phyloP scores from a whole-genome alignment of 2,329 filamentous ascomycete species.

The Phialophora macrospora region DNA sequence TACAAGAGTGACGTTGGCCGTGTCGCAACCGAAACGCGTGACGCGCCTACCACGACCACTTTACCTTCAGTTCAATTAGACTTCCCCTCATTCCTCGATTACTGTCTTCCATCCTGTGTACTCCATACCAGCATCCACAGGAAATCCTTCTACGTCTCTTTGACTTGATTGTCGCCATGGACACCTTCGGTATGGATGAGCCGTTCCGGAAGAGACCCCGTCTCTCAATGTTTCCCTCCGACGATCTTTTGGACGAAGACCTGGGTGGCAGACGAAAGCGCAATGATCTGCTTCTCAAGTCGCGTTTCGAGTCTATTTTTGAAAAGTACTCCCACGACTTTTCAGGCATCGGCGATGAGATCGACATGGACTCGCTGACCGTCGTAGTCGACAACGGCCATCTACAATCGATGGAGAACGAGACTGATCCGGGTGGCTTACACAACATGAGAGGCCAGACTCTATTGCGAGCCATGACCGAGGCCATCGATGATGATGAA shows the following conservation, averaged over 20 bases:
- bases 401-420: conserved; percentile 65
- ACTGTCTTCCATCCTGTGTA: background rate
- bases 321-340: conserved; percentile 87
- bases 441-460: conserved; percentile 29
- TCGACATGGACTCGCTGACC: conserved; percentile 79
- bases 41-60: background rate
- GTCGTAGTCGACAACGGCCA: conserved; percentile 94
- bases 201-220: conserved; percentile 63
- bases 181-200: conserved; percentile 40
- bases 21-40: conserved; percentile 1
- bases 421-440: conserved; percentile 55
- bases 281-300: conserved; percentile 75
- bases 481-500: conserved; percentile 24
- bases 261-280: conserved; percentile 59
- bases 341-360: conserved; percentile 81
- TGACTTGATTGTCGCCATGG: background rate
- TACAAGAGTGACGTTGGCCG: conserved; percentile 1
- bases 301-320: conserved; percentile 86
- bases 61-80: background rate
- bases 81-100: conserved; percentile 4
- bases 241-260: conserved; percentile 34
- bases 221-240: conserved; percentile 44
- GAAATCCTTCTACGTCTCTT: background rate
- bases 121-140: background rate
- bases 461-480: conserved; percentile 37